Evolutionary conservation across 1,284 basidiomycete species (phyloP), one percentile per base, ranked within the genome.

Genomic region (Rhodotorula sp.): DNA sequence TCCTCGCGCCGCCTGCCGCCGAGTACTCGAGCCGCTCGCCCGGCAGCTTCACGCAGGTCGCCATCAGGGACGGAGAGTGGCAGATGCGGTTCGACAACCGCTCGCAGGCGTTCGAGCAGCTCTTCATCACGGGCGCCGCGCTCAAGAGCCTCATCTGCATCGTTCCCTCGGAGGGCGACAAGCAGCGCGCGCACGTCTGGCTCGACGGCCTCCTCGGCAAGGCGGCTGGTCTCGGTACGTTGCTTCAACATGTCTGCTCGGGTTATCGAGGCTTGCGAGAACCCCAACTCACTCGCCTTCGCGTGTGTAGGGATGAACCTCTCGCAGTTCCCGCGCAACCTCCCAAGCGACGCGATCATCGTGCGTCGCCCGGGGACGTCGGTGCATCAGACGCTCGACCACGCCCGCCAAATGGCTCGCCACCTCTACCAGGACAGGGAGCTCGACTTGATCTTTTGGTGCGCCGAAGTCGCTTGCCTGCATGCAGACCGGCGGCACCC

Each of bases 1-100:
- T 69, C 54, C 67, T 72, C 34, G 3, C 25, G 0, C 64, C 71
- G 16, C 71, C 71, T 3, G 4, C 1, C 10, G 58, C 69, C 64
- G 61, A 67, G 50, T 73, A 73, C 65, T 12, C 34, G 48, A 17
- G n/a, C 27, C 46, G 13, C 12, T 9, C 34, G 50, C 25, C 25
- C 19, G 44, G 4, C 44, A 23, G 13, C 16, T 41, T 21, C 25
- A 52, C 41, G 23, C 27, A 10, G 4, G 61, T 65, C 46, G 2
- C 1, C 2, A 49, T 50, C 41, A 3, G 19, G 9, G 45, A 61
- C 23, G 69, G 65, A 17, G 57, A n/a, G 3, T 71, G 69, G 69
- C 48, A 46, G 54, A 66, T 67, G 56, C 44, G 25, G 2, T 57
- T 42, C 21, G n/a, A 34, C 34, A 34, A 34, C 34, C 10, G 14